A percentile compares a stretch with the other conserved stretches of the same genome.
phyloP scores from a whole-genome alignment of 371 early-diverging fungal genomes.

The Mucor irregularis region DNA sequence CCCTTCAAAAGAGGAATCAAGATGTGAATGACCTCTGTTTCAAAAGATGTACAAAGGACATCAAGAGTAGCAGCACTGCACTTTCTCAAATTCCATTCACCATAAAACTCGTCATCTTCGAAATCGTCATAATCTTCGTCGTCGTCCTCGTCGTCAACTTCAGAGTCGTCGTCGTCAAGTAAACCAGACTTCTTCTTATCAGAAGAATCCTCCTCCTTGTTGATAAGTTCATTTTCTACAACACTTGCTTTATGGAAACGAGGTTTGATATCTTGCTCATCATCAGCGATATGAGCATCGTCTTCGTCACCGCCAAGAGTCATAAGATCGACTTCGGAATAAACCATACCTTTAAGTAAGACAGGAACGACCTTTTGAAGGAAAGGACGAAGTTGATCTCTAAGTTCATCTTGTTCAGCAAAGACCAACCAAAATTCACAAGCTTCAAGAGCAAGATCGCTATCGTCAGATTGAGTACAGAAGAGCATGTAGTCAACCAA shows the following conservation, averaged over 20 bases:
- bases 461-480: slow-evolving; percentile 81
- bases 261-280: slow-evolving; percentile 90
- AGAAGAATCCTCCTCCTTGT: slow-evolving; percentile 38
- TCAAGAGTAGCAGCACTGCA: slow-evolving; percentile 97
- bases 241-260: slow-evolving; percentile 84
- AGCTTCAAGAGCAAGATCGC: slow-evolving; percentile 88
- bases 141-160: slow-evolving; percentile 77
- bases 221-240: slow-evolving; percentile 69
- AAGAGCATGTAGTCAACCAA: slow-evolving; percentile 94
- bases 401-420: slow-evolving; percentile 86
- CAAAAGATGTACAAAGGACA: slow-evolving; percentile 85
- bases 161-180: slow-evolving; percentile 33
- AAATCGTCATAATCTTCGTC: slow-evolving; percentile 85
- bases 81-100: slow-evolving; percentile 96
- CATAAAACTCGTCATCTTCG: slow-evolving; percentile 86
- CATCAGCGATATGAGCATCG: slow-evolving; percentile 83
- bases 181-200: slow-evolving; percentile 21
- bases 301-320: slow-evolving; percentile 80
- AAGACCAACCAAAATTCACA: slow-evolving; percentile 97
- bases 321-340: slow-evolving; percentile 86
- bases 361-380: slow-evolving; percentile 86
- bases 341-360: slow-evolving; percentile 92
- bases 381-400: slow-evolving; percentile 77
- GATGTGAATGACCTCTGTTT: slow-evolving; percentile 74
- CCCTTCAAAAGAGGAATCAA: slow-evolving; percentile 87